Conservation (phyloP, 345 rosid genomes). For the Linum tenue region DNA sequence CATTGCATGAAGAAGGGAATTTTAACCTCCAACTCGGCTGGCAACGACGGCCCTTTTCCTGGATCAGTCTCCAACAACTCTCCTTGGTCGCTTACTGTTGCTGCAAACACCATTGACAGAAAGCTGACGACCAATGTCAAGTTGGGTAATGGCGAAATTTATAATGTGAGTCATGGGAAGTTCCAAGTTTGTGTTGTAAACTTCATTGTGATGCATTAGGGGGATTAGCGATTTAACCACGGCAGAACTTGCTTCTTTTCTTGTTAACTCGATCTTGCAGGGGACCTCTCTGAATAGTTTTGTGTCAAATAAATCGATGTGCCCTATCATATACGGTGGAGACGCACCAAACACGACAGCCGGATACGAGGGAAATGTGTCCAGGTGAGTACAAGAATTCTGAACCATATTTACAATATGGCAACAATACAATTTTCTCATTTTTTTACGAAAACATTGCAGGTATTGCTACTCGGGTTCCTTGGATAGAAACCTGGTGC, state of each 20-base stretch:
- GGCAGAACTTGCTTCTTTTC: not conserved
- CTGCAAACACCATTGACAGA: too few relatives aligned
- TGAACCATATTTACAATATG: not conserved
- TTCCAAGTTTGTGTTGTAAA: not conserved
- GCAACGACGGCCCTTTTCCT: constrained; percentile 3
- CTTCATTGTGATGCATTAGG: not conserved
- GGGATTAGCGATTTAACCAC: too few relatives aligned
- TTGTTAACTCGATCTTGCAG: not conserved
- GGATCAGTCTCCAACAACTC: constrained; percentile 12
- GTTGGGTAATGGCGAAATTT: too few relatives aligned
- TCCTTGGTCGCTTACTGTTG: constrained; percentile 20
- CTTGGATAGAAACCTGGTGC: not conserved
- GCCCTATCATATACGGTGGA: constrained; percentile 2
- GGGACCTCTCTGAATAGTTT: not conserved
- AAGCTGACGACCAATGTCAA: too few relatives aligned
- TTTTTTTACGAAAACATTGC: not conserved
- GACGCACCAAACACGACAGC: constrained; percentile 8
- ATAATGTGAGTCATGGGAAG: not conserved
- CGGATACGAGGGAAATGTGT: constrained; percentile 13
- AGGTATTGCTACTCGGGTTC: not conserved
- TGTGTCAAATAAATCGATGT: not conserved
- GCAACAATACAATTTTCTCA: not conserved
- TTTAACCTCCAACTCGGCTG: not conserved
- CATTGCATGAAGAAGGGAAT: not conserved
- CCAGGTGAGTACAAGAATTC: not conserved